Evolutionary conservation across 495 filamentous ascomycete species (phyloP), one percentile per base, ranked within the genome.

Genomic region (Talaromyces wortmannii): DNA sequence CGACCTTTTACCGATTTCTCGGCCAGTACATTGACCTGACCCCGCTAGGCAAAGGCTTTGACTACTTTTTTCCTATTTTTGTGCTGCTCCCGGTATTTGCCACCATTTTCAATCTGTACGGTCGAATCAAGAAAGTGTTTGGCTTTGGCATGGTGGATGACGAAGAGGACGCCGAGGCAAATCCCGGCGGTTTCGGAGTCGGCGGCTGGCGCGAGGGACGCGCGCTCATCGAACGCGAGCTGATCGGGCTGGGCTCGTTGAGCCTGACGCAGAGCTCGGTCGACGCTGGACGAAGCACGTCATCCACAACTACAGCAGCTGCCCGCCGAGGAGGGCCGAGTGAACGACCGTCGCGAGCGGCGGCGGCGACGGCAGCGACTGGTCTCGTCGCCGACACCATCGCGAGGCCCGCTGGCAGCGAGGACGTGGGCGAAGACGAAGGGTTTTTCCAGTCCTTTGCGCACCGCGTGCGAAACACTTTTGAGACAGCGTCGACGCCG

Each of bases 191-290:
- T 8, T 87, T 84, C 54, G 91, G 91, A 31, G 82, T 83, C n/a
- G 89, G 88, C 18, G 83, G 86, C 13, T 98, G 94, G 94, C 78
- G 92, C 33, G 94, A 98, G 73, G 94, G 94, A 12, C 80, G 89
- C n/a, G 90, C 91, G 31, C 78, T 98, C 11, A 96, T 98, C 56
- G 90, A 96, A 56, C 83, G 92, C 12, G 94, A 98, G 64, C 65
- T 95, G 15, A 83, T 86, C 49, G 87, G 85, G 0, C 63, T 77
- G 47, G 77, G 73, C n/a, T 78, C 78, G 15, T 63, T 84, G 10
- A 72, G 75, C 6, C 74, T 73, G 6, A 67, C 74, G 33, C 62
- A 66, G 55, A 46, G 61, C 60, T 48, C 68, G 63, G 47, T 71
- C 67, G 3, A 69, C 64, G 13, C 52, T 65, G 70, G 56, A 62